Conservation (phyloP, 257 asterid genomes). For the Plantago ovata region DNA sequence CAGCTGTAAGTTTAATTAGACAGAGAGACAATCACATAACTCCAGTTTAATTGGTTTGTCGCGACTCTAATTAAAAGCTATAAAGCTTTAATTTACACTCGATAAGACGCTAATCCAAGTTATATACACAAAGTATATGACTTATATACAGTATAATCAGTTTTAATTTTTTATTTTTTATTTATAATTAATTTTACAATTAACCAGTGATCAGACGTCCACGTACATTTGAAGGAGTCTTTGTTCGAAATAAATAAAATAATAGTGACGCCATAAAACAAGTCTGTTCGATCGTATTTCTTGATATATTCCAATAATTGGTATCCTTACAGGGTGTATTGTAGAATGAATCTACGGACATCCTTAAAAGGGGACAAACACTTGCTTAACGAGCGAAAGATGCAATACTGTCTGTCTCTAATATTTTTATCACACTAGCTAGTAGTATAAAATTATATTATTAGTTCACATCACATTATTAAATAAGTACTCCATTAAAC, state of each 20-base stretch:
- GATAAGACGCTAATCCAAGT: conserved; percentile 3
- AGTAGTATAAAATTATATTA: too few species aligned
- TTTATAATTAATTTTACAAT: not conserved
- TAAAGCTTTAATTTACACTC: too few species aligned
- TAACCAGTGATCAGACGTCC: too few species aligned
- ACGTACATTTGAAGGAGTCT: too few species aligned
- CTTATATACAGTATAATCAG: not conserved
- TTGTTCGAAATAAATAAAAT: too few species aligned
- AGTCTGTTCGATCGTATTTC: too few species aligned
- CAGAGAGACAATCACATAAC: conserved; percentile 17
- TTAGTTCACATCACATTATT: too few species aligned
- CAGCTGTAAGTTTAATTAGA: conserved; percentile 17
- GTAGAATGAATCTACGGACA: conserved; percentile 15
- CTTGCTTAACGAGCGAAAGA: conserved; percentile 14
- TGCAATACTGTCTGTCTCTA: conserved; percentile 18
- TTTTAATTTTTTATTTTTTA: not conserved
- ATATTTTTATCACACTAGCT: too few species aligned
- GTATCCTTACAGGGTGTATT: conserved; percentile 7
- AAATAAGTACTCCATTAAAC: too few species aligned
- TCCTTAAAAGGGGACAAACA: conserved; percentile 23
- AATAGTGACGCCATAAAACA: too few species aligned
- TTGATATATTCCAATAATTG: too few species aligned
- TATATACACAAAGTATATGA: not conserved
- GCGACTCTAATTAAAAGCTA: not conserved
- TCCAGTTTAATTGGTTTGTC: conserved; percentile 20